phyloP scores from a whole-genome alignment of 306 rosid species.

The Geum urbanum region DNA sequence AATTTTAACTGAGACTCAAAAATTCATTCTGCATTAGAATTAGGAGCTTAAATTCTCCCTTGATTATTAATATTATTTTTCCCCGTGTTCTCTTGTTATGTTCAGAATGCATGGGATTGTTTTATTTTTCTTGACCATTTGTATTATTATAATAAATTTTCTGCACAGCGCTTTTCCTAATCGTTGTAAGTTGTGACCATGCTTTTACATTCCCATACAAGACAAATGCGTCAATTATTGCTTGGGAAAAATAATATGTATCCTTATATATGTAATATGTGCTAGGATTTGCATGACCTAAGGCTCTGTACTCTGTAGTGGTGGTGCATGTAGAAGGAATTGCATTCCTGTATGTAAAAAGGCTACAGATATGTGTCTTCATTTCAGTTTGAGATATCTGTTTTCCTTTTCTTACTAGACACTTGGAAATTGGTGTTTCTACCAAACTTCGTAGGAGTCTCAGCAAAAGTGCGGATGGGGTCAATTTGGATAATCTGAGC shows the following conservation, averaged over 20 bases:
- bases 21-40: conserved; percentile 28
- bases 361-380: background rate
- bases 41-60: conserved; percentile 24
- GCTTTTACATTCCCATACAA: background rate
- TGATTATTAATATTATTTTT: background rate
- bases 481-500: too few species aligned
- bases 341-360: background rate
- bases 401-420: background rate
- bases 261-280: background rate
- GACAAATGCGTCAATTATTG: background rate
- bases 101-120: conserved; percentile 17
- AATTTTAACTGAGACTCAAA: conserved; percentile 48
- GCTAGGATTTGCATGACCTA: background rate
- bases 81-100: conserved; percentile 9
- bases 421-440: background rate
- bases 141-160: conserved; percentile 5
- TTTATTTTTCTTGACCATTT: conserved; percentile 12
- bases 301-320: background rate
- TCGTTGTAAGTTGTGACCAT: background rate
- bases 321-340: background rate
- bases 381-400: background rate
- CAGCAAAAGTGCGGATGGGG: too few species aligned
- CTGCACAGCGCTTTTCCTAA: background rate
- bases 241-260: background rate
- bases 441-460: too few species aligned